A percentile compares a stretch with the other conserved stretches of the same genome.
These are phyloP conservation scores for Dothiorella sarmentorum DNA, from an alignment of 2,329 filamentous ascomycete species.

Conservation along the genomic window DNA sequence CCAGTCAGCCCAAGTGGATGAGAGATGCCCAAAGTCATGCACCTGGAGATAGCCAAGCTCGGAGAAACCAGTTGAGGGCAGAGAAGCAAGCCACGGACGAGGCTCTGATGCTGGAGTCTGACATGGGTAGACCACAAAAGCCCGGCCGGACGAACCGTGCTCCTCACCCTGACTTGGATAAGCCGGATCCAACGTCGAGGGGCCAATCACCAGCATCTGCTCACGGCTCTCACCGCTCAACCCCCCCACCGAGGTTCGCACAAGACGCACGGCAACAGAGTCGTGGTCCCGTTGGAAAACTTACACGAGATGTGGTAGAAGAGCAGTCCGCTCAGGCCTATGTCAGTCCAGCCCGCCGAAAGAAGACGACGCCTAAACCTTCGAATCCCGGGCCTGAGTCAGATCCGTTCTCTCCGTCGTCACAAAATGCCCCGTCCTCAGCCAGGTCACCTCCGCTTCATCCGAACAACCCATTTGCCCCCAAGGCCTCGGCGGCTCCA, in stretches of 20 bases:
- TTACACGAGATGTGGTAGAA: constrained; percentile 71
- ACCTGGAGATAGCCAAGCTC: constrained; percentile 20
- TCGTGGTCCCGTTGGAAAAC: constrained; percentile 50
- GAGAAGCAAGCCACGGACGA: constrained; percentile 43
- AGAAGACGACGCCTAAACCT: constrained; percentile 57
- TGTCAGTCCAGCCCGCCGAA: constrained; percentile 79
- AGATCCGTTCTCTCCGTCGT: constrained; percentile 50
- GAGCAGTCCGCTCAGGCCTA: constrained; percentile 81
- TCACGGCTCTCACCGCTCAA: constrained; percentile 3
- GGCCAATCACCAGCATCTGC: constrained; percentile 10
- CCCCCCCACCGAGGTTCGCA: neutral
- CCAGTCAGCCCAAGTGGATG: constrained; percentile 94
- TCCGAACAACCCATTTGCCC: constrained; percentile 36
- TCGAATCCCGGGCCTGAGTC: constrained; percentile 35
- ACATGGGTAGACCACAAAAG: constrained; percentile 53
- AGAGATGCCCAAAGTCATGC: constrained; percentile 57
- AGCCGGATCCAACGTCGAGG: neutral
- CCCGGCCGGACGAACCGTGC: constrained; percentile 29
- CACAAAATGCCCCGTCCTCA: neutral
- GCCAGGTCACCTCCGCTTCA: constrained; percentile 40
- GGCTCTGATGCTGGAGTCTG: constrained; percentile 74
- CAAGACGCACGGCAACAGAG: constrained; percentile 33
- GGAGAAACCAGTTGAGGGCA: constrained; percentile 3
- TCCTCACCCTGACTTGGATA: constrained; percentile 20
- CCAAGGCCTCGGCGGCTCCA: constrained; percentile 28